phyloP scores from a whole-genome alignment of 345 rosid genomes.

The Populus euphratica region DNA sequence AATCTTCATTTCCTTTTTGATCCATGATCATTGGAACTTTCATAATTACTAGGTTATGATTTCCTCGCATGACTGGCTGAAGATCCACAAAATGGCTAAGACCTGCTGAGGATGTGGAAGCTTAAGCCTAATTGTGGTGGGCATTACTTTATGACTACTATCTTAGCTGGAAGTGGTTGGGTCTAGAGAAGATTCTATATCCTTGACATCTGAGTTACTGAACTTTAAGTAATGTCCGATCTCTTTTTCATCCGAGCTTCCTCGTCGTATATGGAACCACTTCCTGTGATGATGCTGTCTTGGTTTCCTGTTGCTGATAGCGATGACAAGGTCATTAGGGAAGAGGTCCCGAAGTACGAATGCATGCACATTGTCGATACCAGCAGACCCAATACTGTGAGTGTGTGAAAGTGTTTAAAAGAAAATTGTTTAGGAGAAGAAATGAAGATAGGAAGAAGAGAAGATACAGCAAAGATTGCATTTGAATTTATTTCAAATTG shows the following conservation, averaged over 20 bases:
- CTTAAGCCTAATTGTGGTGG: not conserved
- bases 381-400: slow-evolving; percentile 44
- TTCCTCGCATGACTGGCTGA: slow-evolving; percentile 34
- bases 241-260: slow-evolving; percentile 41
- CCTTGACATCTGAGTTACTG: slow-evolving; percentile 24
- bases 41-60: not conserved
- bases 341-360: slow-evolving; percentile 38
- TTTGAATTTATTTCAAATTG: too few relatives aligned
- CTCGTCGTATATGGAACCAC: slow-evolving; percentile 47
- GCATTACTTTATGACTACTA: not conserved
- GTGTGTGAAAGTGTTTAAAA: too few relatives aligned
- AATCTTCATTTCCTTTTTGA: slow-evolving; percentile 17
- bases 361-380: slow-evolving; percentile 44
- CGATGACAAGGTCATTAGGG: slow-evolving; percentile 68
- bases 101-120: not conserved
- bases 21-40: slow-evolving; percentile 28
- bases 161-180: slow-evolving; percentile 3
- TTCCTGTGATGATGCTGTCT: slow-evolving; percentile 31
- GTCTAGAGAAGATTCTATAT: slow-evolving; percentile 38
- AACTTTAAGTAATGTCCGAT: slow-evolving; percentile 49
- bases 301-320: slow-evolving; percentile 56
- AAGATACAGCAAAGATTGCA: too few relatives aligned
- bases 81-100: slow-evolving; percentile 26
- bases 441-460: too few relatives aligned
- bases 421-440: too few relatives aligned